Evolutionary conservation across 768 basidiomycete species (phyloP), one percentile per base, ranked within the genome.

Genomic region (Lentinula sp.): DNA sequence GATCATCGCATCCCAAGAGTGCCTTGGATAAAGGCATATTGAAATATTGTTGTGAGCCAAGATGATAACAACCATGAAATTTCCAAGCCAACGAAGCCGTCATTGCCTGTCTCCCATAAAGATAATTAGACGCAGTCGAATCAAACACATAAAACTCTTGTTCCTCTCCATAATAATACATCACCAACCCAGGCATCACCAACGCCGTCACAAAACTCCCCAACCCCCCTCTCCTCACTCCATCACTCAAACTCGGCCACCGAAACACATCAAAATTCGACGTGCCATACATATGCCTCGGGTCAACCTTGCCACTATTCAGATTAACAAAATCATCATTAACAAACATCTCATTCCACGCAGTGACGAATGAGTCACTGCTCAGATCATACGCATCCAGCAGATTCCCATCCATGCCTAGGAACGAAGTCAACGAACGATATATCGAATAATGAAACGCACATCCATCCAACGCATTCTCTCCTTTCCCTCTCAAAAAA

Each of bases 391-490:
- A 95, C 8, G 92, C 94, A 58, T 93, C 95, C 63, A 88, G 82
- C 31, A 97, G 78, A 70, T 96, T 96, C 67, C 95, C 95, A 69
- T 97, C 95, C 93, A 96, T 95, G 58, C 94, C 94, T 49, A 96
- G 80, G 77, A 95, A 93, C 53, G 95, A 90, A 32, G 87, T 76
- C 54, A 96, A 75, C 1, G 89, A 76, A 62, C 95, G 95, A 70
- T 97, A 96, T 59, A 88, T 88, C 51, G 95, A 96, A 72, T 96
- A 97, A 71, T 97, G 95, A 78, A 96, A 96, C 0, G 95, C 94
- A 53, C 86, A 85, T 39, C 78, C 78, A 66, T 97, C 95, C 50
- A 97, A 77, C 28, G 74, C 88, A 61, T 83, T 84, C n/a, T 79
- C 68, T 5, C 77, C 76, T 15, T 80, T 76, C 8, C 85, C 78